Evolutionary conservation across 495 filamentous ascomycete species (phyloP).

Genomic region (Pseudotulostoma volvatum): DNA sequence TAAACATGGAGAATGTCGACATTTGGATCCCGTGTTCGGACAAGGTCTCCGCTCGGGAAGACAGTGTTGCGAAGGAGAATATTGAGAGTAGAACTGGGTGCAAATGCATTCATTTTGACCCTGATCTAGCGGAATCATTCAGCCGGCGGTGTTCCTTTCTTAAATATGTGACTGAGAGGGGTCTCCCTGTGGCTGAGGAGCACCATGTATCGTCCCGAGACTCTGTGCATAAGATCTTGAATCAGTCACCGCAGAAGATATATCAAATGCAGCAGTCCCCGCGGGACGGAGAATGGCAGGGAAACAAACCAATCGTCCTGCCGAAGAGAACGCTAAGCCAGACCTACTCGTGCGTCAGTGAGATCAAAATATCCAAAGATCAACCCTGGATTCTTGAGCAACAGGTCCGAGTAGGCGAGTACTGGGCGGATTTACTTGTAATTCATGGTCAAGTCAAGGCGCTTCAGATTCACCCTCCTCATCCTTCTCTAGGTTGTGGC

Average conservation of each 20-base stretch:
- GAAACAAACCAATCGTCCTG: constrained; percentile 32
- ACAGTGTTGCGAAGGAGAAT: constrained; percentile 44
- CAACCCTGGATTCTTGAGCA: constrained; percentile 55
- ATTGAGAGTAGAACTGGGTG: constrained; percentile 43
- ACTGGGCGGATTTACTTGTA: constrained; percentile 52
- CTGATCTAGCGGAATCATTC: constrained; percentile 31
- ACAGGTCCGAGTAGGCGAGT: constrained; percentile 45
- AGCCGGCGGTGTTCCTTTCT: constrained; percentile 45
- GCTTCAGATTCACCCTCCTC: constrained; percentile 42
- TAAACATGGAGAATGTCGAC: constrained; percentile 45
- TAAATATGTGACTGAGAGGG: constrained; percentile 29
- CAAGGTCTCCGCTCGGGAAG: constrained; percentile 40
- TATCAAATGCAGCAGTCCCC: constrained; percentile 48
- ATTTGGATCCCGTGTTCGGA: constrained; percentile 61
- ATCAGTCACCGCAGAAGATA: constrained; percentile 27
- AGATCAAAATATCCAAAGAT: constrained; percentile 36
- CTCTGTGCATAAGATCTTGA: constrained; percentile 39
- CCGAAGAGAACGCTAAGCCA: constrained; percentile 35
- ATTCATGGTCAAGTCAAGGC: constrained; percentile 41
- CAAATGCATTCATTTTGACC: constrained; percentile 41
- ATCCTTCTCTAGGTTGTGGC: constrained; percentile 33
- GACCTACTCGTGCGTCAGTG: constrained; percentile 37
- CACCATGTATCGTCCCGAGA: constrained; percentile 39
- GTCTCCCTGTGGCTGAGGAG: constrained; percentile 41
- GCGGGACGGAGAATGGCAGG: constrained; percentile 26